Percentiles rank a stretch among this genome's conserved stretches.
phyloP scores from a whole-genome alignment of 331 rosid species.

The Pyrus hybrid region DNA sequence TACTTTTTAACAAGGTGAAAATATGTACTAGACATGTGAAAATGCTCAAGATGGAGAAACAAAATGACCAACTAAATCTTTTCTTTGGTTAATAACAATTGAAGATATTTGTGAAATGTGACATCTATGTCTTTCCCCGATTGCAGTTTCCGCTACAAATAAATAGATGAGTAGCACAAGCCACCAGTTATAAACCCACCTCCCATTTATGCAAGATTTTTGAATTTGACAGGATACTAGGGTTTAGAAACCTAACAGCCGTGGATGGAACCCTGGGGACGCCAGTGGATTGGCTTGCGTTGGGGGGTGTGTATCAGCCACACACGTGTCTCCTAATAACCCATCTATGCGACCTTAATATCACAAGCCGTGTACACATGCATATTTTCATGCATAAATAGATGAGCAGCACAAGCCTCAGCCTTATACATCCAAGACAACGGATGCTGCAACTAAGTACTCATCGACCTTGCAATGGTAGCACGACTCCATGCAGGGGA shows the following conservation, averaged over 20 bases:
- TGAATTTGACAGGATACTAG: neutral
- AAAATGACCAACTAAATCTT: neutral
- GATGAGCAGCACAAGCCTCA: too few relatives aligned
- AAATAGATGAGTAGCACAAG: neutral
- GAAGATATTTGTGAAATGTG: neutral
- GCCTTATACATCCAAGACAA: too few relatives aligned
- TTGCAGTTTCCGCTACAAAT: neutral
- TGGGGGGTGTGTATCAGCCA: too few relatives aligned
- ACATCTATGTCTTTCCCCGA: neutral
- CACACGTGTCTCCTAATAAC: too few relatives aligned
- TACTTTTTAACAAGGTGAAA: neutral
- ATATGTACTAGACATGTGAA: neutral
- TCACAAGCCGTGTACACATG: too few relatives aligned
- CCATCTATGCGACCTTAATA: too few relatives aligned
- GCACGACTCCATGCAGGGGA: too few relatives aligned
- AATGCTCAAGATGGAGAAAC: neutral
- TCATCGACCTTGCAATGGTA: too few relatives aligned
- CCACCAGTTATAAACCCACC: neutral
- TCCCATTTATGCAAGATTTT: neutral
- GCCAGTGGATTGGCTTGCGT: neutral
- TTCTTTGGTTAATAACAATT: neutral
- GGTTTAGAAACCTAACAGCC: too few relatives aligned
- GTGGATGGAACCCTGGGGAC: neutral
- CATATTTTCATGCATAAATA: too few relatives aligned
- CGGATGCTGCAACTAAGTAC: too few relatives aligned